Evolutionary conservation across 1,139 yeast genomes (phyloP), one percentile per base, ranked within the genome.

Genomic region (Candida sp.): DNA sequence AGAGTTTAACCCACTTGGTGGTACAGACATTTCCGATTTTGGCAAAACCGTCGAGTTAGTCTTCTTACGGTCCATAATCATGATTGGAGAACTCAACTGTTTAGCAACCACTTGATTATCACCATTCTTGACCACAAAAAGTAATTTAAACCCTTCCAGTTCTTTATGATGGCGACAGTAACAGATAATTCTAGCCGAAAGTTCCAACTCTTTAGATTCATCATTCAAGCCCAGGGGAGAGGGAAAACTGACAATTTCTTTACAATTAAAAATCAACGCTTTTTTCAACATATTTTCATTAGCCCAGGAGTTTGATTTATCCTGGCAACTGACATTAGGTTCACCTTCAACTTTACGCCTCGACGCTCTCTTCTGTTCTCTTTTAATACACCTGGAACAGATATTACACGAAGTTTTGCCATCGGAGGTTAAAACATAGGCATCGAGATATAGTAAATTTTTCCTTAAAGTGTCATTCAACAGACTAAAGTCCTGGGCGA

Each of bases 101-200:
- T 84, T 84, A 9, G 93, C 97, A 22, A 91, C 76, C 5, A 89
- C 73, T 23, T 72, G 69, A 35, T 83, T 86, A 8, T 68, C 59
- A 44, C 70, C 58, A 60, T 91, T 81, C 49, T 81, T 82, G 38
- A 90, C 61, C 4, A 89, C 82, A 53, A 90, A 82, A 38, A 90
- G 69, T 34, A 91, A 70, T 54, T 77, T 76, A 68, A 90, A 93
- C 1, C 98, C 98, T 42, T 78, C 79, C 25, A 82, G 71, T 49
- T 91, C 96, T 52, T 82, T 81, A 64, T 93, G 98, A 63, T 93
- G 99, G 54, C 98, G 82, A 66, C 97, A 91, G 63, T 93, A 93
- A 63, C 99, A 93, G 7, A 93, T 93, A 37, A 93, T 82, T 66
- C 99, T 79, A 11, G 96, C 84, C 30, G 91, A 84, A 27, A 93